Percentiles rank a stretch among this genome's conserved stretches.
These are phyloP conservation scores for Picochlorum sp. DNA, from an alignment of 139 green algal genomes.

Conservation along the genomic window DNA sequence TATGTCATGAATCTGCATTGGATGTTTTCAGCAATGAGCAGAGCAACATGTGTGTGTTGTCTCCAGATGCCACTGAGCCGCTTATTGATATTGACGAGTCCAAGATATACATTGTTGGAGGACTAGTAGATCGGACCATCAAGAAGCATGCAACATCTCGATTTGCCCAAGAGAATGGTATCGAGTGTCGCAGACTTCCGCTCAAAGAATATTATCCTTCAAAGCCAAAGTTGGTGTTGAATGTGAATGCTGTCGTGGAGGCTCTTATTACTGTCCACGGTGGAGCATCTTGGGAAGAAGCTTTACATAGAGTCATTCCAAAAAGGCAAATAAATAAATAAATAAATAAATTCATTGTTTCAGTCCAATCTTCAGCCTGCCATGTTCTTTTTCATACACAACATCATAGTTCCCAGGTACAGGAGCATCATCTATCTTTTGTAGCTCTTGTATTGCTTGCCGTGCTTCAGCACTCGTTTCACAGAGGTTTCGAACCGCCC, in stretches of 20 bases:
- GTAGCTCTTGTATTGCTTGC: slow-evolving; percentile 31
- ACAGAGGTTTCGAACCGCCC: slow-evolving; percentile 82
- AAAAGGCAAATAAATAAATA: background rate
- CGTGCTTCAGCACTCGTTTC: slow-evolving; percentile 36
- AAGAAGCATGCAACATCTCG: background rate
- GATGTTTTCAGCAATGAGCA: background rate
- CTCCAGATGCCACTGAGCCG: background rate
- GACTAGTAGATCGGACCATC: background rate
- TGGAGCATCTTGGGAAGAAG: background rate
- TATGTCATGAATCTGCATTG: background rate
- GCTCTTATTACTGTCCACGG: slow-evolving; percentile 17
- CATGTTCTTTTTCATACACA: slow-evolving; percentile 52
- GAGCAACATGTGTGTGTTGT: background rate
- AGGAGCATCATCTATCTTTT: slow-evolving; percentile 38
- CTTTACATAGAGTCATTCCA: background rate
- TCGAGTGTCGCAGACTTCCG: background rate
- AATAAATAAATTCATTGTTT: background rate
- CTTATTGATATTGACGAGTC: background rate
- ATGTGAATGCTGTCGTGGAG: slow-evolving; percentile 21
- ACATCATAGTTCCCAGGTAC: slow-evolving; percentile 51
- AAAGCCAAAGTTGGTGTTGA: slow-evolving; percentile 16
- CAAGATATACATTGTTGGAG: background rate
- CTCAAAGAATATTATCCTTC: background rate
- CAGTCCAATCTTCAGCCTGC: slow-evolving; percentile 25
- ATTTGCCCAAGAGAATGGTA: background rate